Percentiles rank a stretch among this genome's conserved stretches.
phyloP scores from a whole-genome alignment of 1,284 basidiomycete species.

The Trichosporon coremiiforme region DNA sequence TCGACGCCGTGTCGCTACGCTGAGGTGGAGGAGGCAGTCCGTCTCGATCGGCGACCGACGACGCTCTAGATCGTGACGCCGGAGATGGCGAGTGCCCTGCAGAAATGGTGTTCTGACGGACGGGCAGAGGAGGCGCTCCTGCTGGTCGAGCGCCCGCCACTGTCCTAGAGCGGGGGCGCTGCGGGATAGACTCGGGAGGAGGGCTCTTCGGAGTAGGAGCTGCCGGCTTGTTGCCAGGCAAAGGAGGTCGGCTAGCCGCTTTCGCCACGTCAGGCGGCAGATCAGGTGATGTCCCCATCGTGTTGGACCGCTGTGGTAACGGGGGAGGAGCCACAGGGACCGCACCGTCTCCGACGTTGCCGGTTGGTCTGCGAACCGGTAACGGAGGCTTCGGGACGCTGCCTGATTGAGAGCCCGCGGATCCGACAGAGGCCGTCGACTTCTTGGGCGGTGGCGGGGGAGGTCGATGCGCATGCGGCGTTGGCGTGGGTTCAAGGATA shows the following conservation, averaged over 20 bases:
- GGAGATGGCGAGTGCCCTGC: conserved; percentile 8
- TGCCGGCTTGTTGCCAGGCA: conserved; percentile 36
- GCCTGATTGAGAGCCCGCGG: not conserved
- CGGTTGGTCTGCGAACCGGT: conserved; percentile 23
- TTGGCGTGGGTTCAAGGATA: not conserved
- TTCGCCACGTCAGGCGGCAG: not conserved
- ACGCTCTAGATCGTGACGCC: not conserved
- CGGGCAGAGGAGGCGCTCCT: conserved; percentile 26
- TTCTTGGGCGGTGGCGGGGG: conserved; percentile 16
- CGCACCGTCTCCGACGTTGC: not conserved
- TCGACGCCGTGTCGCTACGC: conserved; percentile 28
- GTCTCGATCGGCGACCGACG: conserved; percentile 15
- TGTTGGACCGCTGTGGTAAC: not conserved
- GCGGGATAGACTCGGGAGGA: conserved; percentile 20
- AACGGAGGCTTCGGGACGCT: conserved; percentile 18
- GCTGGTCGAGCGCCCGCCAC: conserved; percentile 26
- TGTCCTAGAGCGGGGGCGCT: conserved; percentile 31
- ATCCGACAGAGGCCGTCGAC: not conserved
- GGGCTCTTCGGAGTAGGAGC: conserved; percentile 23
- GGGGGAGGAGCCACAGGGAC: not conserved
- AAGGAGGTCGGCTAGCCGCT: conserved; percentile 13
- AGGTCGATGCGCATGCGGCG: not conserved
- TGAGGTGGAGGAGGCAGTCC: conserved; percentile 30
- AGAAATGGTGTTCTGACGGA: conserved; percentile 18
- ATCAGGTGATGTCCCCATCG: not conserved